Percentiles rank a stretch among this genome's conserved stretches.
Conservation (phyloP, 1,284 basidiomycete genomes). For the Leccinum pallidistipes region DNA sequence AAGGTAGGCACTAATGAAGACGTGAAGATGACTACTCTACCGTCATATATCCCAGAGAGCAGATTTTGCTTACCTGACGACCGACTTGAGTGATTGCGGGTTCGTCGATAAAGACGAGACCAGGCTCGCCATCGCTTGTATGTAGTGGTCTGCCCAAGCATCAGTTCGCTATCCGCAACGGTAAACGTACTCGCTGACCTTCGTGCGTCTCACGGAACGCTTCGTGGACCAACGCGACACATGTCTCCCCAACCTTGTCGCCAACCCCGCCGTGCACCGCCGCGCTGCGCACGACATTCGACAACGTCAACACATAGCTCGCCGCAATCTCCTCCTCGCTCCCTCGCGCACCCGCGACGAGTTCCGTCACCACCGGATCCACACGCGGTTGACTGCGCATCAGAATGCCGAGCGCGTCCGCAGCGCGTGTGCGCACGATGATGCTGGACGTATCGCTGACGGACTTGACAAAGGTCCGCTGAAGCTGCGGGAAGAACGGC, state of each 20-base stretch:
- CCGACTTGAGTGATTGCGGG: constrained; percentile 62
- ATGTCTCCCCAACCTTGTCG: constrained; percentile 69
- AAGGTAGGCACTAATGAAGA: constrained; percentile 48
- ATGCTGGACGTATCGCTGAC: constrained; percentile 79
- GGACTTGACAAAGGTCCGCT: constrained; percentile 96
- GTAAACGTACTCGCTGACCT: constrained; percentile 46
- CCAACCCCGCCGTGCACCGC: constrained; percentile 67
- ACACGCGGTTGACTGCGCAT: constrained; percentile 89
- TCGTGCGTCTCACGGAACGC: constrained; percentile 75
- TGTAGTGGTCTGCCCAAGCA: constrained; percentile 61
- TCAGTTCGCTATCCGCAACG: neutral
- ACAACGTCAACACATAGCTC: constrained; percentile 76
- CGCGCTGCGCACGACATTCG: constrained; percentile 74
- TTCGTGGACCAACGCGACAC: constrained; percentile 76
- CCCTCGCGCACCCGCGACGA: constrained; percentile 61
- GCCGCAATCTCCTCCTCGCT: constrained; percentile 65
- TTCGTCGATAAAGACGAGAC: constrained; percentile 68
- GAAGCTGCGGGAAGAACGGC: constrained; percentile 98
- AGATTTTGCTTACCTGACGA: constrained; percentile 57
- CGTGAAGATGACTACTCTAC: neutral
- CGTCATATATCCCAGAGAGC: neutral
- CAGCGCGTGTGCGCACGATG: constrained; percentile 82
- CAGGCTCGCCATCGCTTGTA: constrained; percentile 67
- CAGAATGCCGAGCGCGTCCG: constrained; percentile 65
- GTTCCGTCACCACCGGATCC: constrained; percentile 67